Base-by-base conservation (phyloP, 768 basidiomycete genomes). In the Calocybe indica region DNA sequence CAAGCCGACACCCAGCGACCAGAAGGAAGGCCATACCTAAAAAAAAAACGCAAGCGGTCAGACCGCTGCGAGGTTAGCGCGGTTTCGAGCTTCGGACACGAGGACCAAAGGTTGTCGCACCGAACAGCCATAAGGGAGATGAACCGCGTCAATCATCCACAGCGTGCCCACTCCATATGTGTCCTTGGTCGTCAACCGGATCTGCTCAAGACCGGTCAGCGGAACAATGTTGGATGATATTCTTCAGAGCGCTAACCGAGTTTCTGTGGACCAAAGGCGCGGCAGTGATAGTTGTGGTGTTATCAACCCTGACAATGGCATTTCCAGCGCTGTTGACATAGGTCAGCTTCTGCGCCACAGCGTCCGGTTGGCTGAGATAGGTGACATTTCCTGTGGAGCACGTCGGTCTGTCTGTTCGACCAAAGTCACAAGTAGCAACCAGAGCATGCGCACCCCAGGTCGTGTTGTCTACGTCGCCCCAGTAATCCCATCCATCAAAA, bases 241-340 rank as follows among this genome's bases (percentile, higher is more conserved):
- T 29, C 8, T 22, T 42, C 5, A 48, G 12, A 22, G 10, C 11
- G 57, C 69, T 38, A 34, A 88, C 85, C 11, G 85, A 70, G 54
- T 82, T 78, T 37, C 88, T 68, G 51, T 79, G 73, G 13, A 68
- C 58, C 11, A 64, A 47, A n/a, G 54, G 51, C 7, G 74, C 72
- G 22, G 58, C 53, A 1, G 71, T 55, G 2, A 86, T 74, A 47
- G 71, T 67, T 6, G 77, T 79, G 1, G 68, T 69, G 53, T 88
- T 85, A 66, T 89, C 88, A 3, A 91, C 89, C 54, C 74, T 78
- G 41, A 92, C 70, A 51, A 92, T 76, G 5, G 78, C 82, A 48
- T 80, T 74, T 5, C 82, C 78, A 3, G 71, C 71, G 37, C 55
- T 53, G 52, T 83, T 80, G 51, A 85, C 61, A 52, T 75, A 85